Evolutionary conservation across 169 alveolate species (phyloP).

Genomic region (Amoebophrya sp.): DNA sequence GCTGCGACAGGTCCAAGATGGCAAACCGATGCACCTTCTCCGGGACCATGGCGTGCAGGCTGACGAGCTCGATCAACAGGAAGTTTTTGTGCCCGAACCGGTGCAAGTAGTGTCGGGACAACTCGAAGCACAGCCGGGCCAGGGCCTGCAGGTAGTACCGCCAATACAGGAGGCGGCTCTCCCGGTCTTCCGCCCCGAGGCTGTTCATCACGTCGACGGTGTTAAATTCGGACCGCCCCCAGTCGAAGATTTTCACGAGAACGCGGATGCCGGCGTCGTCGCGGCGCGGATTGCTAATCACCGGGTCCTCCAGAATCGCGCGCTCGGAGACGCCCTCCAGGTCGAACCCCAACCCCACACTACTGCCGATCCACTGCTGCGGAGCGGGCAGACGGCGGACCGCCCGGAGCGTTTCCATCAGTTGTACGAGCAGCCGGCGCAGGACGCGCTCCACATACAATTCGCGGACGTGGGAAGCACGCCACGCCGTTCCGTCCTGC

Average conservation of each 20-base stretch:
- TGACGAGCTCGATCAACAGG: background rate
- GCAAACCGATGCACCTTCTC: background rate
- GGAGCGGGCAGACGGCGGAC: background rate
- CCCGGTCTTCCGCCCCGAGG: background rate
- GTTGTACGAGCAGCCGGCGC: background rate
- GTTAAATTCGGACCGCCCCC: background rate
- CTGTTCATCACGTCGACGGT: background rate
- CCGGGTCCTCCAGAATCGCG: background rate
- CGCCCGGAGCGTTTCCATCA: background rate
- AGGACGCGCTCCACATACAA: constrained; percentile 5
- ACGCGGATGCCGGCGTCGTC: background rate
- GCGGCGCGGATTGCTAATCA: background rate
- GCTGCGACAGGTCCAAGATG: background rate
- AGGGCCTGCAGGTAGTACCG: background rate
- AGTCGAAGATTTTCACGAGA: background rate
- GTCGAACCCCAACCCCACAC: background rate
- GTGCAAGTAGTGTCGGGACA: background rate
- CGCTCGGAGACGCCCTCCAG: background rate
- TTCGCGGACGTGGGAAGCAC: background rate
- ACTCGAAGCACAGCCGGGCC: background rate
- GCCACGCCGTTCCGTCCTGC: background rate
- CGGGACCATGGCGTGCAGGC: background rate
- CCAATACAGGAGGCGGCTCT: background rate
- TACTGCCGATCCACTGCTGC: background rate
- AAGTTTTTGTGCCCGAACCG: background rate